A percentile compares a stretch with the other conserved stretches of the same genome.
Evolutionary conservation across 805 yeast genomes (phyloP).

Genomic region (Sugiyamaella smithiae): DNA sequence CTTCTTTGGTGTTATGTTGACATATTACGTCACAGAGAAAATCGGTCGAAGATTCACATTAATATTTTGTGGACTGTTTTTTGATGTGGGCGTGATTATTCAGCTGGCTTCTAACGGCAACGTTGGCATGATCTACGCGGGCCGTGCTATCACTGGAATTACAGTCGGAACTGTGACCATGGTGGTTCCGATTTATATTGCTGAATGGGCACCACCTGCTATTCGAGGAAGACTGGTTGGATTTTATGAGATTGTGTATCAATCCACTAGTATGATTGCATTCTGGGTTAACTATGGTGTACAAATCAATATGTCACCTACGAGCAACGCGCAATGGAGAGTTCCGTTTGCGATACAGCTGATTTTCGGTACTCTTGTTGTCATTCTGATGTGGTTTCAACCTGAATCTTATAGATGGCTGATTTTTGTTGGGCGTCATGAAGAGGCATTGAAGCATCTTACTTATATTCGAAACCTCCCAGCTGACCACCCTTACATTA

Average conservation of each 20-base stretch:
- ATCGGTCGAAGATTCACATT: conserved; percentile 25
- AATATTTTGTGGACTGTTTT: conserved; percentile 36
- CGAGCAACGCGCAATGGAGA: conserved; percentile 13
- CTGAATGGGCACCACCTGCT: conserved; percentile 41
- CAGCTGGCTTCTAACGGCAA: conserved; percentile 23
- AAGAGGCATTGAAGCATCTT: conserved; percentile 10
- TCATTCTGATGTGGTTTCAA: conserved; percentile 11
- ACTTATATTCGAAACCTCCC: conserved; percentile 15
- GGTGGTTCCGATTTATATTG: conserved; percentile 51
- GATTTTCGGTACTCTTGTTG: conserved; percentile 11
- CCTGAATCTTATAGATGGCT: conserved; percentile 15
- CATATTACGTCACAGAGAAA: conserved; percentile 32
- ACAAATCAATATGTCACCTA: conserved; percentile 13
- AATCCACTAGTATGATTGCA: conserved; percentile 15
- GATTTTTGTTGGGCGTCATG: conserved; percentile 5
- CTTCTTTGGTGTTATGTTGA: conserved; percentile 45
- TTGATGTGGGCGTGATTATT: conserved; percentile 27
- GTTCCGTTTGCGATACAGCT: conserved; percentile 11
- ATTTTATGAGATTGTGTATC: conserved; percentile 15
- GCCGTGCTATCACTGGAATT: conserved; percentile 49
- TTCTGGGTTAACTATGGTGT: conserved; percentile 19
- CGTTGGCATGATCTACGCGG: conserved; percentile 44
- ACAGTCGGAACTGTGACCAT: conserved; percentile 53
- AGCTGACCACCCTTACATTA: conserved; percentile 12
- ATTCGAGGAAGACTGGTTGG: conserved; percentile 29